Percentiles rank a stretch among this genome's conserved stretches.
These are phyloP conservation scores for Pseudogymnoascus sp. DNA, from an alignment of 2,329 filamentous ascomycete species.

Conservation along the genomic window DNA sequence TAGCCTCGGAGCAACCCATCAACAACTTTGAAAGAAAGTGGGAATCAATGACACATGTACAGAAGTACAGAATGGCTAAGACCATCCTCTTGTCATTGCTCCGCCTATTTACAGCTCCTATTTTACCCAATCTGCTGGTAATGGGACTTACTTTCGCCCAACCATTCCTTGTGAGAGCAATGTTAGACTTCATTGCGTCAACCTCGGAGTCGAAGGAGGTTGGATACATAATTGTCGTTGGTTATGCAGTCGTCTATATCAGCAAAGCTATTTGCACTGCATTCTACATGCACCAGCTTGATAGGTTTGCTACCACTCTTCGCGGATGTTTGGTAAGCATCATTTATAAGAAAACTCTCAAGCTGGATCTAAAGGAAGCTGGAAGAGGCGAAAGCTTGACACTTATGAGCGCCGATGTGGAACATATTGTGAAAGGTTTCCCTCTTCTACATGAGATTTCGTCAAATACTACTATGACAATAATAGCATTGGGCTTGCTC, in stretches of 20 bases:
- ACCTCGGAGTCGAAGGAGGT: neutral
- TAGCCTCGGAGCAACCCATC: neutral
- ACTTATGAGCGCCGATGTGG: conserved; percentile 36
- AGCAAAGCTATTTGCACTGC: conserved; percentile 1
- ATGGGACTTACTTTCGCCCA: neutral
- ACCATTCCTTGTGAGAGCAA: neutral
- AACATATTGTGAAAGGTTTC: conserved; percentile 31
- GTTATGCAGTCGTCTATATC: neutral
- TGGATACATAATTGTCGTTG: neutral
- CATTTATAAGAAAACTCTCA: conserved; percentile 22
- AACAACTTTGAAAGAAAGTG: neutral
- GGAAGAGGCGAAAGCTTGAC: conserved; percentile 17
- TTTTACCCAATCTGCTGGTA: neutral
- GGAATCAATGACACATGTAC: neutral
- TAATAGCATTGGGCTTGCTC: conserved; percentile 24
- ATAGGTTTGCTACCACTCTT: conserved; percentile 20
- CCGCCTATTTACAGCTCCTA: neutral
- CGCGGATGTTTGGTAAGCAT: conserved; percentile 21
- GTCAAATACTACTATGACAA: conserved; percentile 23
- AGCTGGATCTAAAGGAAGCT: neutral
- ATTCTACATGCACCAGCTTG: conserved; percentile 7
- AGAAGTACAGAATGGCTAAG: neutral
- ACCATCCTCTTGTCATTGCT: neutral
- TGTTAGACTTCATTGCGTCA: neutral
- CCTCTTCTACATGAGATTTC: conserved; percentile 25